A percentile compares a stretch with the other conserved stretches of the same genome.
Conservation (phyloP, 805 yeast species). For the Lipomyces yamanashiensis region DNA sequence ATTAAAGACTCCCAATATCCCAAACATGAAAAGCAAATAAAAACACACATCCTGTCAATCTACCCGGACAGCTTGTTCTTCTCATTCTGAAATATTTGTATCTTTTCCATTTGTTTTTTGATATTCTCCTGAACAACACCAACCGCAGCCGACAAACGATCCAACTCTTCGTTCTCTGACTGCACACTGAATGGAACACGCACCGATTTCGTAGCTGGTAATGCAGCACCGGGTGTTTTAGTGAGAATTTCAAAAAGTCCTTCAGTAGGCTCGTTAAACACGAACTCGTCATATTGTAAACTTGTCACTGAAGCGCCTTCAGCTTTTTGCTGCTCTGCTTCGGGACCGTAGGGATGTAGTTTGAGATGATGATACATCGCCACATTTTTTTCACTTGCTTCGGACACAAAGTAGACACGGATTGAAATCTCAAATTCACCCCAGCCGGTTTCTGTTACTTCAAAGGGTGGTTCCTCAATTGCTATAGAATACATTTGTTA, state of each 20-base stretch:
- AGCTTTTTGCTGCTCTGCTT: constrained; percentile 43
- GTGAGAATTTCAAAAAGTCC: constrained; percentile 79
- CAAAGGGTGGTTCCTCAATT: constrained; percentile 88
- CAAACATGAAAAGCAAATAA: background rate
- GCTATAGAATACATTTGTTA: constrained; percentile 42
- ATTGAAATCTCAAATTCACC: constrained; percentile 96
- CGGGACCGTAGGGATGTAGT: constrained; percentile 77
- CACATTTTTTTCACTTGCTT: constrained; percentile 84
- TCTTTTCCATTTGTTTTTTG: constrained; percentile 48
- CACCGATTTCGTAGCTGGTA: constrained; percentile 47
- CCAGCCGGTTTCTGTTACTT: constrained; percentile 98
- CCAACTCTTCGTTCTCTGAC: constrained; percentile 68
- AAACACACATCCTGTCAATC: background rate
- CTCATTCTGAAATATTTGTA: constrained; percentile 45
- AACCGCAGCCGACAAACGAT: constrained; percentile 55
- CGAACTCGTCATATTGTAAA: constrained; percentile 82
- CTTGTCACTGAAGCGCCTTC: constrained; percentile 56
- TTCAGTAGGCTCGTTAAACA: constrained; percentile 95
- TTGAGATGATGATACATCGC: constrained; percentile 87
- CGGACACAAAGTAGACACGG: constrained; percentile 83
- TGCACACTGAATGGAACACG: constrained; percentile 52
- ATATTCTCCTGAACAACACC: constrained; percentile 54
- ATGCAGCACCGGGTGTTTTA: constrained; percentile 56
- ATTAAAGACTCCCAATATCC: background rate
- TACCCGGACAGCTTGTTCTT: constrained; percentile 21